Conservation (phyloP, 2,329 filamentous ascomycete genomes). For the Microcera coccophila region DNA sequence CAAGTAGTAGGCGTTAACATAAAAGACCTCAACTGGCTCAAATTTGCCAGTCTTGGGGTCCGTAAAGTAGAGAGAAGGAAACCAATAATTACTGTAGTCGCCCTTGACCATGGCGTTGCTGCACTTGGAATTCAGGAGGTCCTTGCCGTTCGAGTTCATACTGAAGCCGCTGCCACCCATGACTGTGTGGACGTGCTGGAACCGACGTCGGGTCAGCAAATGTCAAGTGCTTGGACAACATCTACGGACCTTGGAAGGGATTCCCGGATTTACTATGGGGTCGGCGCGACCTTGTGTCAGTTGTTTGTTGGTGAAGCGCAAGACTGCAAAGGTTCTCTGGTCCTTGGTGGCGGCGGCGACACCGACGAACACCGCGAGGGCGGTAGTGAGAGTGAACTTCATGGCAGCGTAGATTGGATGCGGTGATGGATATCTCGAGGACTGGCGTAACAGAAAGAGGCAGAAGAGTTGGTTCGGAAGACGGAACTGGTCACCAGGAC, state of each 20-base stretch:
- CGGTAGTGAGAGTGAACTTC: conserved; percentile 32
- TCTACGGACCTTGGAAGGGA: conserved; percentile 45
- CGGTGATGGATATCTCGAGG: conserved; percentile 2
- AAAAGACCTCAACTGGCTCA: conserved; percentile 64
- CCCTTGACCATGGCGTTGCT: conserved; percentile 65
- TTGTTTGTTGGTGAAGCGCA: conserved; percentile 64
- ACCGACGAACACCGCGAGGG: conserved; percentile 38
- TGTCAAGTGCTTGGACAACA: no score
- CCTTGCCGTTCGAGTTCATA: conserved; percentile 56
- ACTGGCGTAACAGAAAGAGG: no score
- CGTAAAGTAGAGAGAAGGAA: conserved; percentile 65
- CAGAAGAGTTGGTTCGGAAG: conserved; percentile 9
- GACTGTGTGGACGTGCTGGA: conserved; percentile 69
- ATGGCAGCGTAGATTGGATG: conserved; percentile 27
- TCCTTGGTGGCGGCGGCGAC: conserved; percentile 40
- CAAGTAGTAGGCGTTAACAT: conserved; percentile 77
- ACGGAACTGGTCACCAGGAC: conserved; percentile 21
- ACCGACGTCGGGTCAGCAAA: no score
- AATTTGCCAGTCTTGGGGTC: conserved; percentile 60
- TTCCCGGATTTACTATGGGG: conserved; percentile 63
- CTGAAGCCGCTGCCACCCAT: conserved; percentile 68
- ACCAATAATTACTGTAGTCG: conserved; percentile 76
- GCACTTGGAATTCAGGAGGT: conserved; percentile 60
- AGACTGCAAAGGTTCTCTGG: conserved; percentile 60
- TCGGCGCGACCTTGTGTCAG: conserved; percentile 62